Conservation (phyloP, 2,329 filamentous ascomycete species). For the Plectosphaerella plurivora region DNA sequence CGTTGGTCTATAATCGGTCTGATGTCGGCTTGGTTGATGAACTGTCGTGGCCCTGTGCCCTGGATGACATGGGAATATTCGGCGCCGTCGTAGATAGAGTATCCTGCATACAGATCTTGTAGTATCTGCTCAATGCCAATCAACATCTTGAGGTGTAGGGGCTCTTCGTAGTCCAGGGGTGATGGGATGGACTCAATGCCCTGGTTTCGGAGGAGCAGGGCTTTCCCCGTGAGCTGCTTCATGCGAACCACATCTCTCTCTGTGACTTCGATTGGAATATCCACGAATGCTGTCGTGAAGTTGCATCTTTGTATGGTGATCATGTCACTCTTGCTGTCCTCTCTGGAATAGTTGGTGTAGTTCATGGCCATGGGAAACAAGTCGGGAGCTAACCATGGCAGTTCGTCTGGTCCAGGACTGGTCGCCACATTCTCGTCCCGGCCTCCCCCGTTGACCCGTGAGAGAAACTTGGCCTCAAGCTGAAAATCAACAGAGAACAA, state of each 20-base stretch:
- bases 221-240: neutral
- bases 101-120: neutral
- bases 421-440: no score
- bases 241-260: neutral
- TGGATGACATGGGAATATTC: neutral
- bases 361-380: neutral
- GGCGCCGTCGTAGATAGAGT: neutral
- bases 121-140: neutral
- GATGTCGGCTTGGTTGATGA: neutral
- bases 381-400: neutral
- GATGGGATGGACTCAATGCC: neutral
- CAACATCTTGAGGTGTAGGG: neutral
- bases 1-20: no score
- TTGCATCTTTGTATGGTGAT: neutral
- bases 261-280: neutral
- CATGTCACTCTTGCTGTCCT: neutral
- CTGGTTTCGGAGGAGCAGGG: neutral
- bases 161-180: neutral
- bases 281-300: neutral
- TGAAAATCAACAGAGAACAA: no score
- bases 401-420: neutral
- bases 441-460: no score
- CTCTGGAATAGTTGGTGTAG: neutral
- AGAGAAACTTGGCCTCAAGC: no score
- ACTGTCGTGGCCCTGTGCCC: neutral